Conservation (phyloP, 768 basidiomycete genomes). For the Amanita rimosa region DNA sequence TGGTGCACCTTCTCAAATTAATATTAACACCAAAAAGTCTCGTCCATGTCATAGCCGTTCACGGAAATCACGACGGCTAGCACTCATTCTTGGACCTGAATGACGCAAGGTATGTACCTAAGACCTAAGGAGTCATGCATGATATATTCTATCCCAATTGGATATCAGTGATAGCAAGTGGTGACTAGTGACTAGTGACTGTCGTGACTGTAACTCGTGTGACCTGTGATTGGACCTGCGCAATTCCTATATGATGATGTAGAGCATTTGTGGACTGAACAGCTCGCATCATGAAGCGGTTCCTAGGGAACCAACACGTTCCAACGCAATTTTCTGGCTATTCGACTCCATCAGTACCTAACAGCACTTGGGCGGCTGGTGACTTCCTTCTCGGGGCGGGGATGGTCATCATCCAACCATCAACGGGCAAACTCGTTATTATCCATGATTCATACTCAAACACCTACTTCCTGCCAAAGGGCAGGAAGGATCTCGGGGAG, state of each 20-base stretch:
- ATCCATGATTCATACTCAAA: conserved; percentile 26
- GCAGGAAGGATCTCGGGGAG: conserved; percentile 59
- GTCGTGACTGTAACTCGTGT: too few species aligned
- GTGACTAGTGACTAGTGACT: too few species aligned
- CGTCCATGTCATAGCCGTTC: background rate
- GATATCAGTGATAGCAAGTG: background rate
- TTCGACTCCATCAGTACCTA: conserved; percentile 30
- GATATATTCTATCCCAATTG: background rate
- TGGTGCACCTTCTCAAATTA: background rate
- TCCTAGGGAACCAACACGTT: background rate
- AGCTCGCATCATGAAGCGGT: background rate
- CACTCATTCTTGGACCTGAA: too few species aligned
- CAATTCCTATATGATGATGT: background rate
- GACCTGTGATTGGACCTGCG: conserved; percentile 35
- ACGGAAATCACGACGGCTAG: too few species aligned
- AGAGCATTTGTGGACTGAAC: conserved; percentile 15
- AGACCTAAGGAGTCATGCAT: too few species aligned
- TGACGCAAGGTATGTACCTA: too few species aligned
- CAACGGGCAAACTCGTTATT: conserved; percentile 40
- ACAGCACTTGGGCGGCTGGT: conserved; percentile 32
- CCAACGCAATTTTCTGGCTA: conserved; percentile 18
- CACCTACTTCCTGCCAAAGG: conserved; percentile 52
- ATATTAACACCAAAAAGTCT: too few species aligned
- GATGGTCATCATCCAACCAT: conserved; percentile 54
- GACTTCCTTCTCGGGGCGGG: conserved; percentile 53